A percentile compares a stretch with the other conserved stretches of the same genome.
Evolutionary conservation across 192 early-diverging fungal genomes (phyloP).

Genomic region (Obelidium mucronatum): DNA sequence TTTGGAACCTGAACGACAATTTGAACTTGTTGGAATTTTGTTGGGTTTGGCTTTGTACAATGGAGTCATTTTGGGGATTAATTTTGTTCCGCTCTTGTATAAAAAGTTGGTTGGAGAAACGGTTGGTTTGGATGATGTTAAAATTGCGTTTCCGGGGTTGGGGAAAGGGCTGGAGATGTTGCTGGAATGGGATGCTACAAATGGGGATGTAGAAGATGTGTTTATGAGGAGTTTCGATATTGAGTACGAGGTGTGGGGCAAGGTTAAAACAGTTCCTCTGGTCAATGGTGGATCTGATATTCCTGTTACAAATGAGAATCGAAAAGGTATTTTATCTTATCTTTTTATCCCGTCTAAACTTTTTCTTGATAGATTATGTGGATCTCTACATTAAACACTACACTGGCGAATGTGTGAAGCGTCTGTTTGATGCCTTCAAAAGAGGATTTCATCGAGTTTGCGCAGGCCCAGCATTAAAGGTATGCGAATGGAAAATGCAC

Average conservation of each 20-base stretch:
- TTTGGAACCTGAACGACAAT: slow-evolving; percentile 61
- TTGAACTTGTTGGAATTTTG: slow-evolving; percentile 88
- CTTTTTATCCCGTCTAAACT: neutral
- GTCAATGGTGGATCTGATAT: slow-evolving; percentile 54
- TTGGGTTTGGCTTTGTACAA: slow-evolving; percentile 93
- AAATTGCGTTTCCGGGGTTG: slow-evolving; percentile 68
- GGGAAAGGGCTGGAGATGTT: slow-evolving; percentile 80
- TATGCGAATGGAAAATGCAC: too few species aligned
- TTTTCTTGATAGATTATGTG: slow-evolving; percentile 49
- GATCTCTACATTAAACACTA: slow-evolving; percentile 59
- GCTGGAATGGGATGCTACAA: slow-evolving; percentile 72
- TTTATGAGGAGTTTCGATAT: slow-evolving; percentile 87
- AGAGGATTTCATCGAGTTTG: slow-evolving; percentile 60
- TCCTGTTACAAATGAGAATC: slow-evolving; percentile 61
- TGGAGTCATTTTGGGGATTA: slow-evolving; percentile 76
- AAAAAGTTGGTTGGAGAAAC: slow-evolving; percentile 70
- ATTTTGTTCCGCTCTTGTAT: slow-evolving; percentile 78
- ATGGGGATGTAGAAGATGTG: slow-evolving; percentile 78
- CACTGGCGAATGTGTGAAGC: slow-evolving; percentile 38
- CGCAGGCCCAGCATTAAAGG: slow-evolving; percentile 58
- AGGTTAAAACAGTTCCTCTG: slow-evolving; percentile 55
- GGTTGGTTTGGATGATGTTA: slow-evolving; percentile 57
- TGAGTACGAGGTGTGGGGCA: slow-evolving; percentile 64
- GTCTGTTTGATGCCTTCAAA: slow-evolving; percentile 59
- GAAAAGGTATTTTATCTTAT: slow-evolving; percentile 20